Percentiles rank a stretch among this genome's conserved stretches.
These are phyloP conservation scores for Ogataea angusta DNA, from an alignment of 805 yeast genomes.

Conservation along the genomic window DNA sequence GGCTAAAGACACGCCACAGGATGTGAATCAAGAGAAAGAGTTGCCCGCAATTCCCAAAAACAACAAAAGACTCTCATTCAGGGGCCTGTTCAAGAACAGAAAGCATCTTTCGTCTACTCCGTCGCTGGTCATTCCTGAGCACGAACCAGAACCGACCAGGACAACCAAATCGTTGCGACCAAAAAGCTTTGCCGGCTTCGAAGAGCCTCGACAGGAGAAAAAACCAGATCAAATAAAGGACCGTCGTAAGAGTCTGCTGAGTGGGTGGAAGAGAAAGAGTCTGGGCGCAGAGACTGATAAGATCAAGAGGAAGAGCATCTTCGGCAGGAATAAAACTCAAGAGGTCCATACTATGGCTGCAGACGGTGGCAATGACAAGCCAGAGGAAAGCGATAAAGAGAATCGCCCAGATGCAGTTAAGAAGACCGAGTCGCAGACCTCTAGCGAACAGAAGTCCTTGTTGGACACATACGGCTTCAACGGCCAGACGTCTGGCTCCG, in stretches of 20 bases:
- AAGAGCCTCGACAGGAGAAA: conserved; percentile 4
- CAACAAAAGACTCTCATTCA: conserved; percentile 28
- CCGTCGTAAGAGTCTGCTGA: conserved; percentile 28
- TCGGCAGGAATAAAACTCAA: conserved; percentile 14
- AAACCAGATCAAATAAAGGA: conserved; percentile 16
- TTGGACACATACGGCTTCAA: conserved; percentile 25
- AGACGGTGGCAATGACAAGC: neutral
- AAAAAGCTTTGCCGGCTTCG: conserved; percentile 21
- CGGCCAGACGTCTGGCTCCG: conserved; percentile 1
- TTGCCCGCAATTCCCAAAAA: conserved; percentile 12
- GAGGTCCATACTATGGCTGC: neutral
- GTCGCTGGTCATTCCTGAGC: neutral
- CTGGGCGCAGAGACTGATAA: conserved; percentile 6
- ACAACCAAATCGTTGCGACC: conserved; percentile 13
- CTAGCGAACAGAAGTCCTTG: conserved; percentile 11
- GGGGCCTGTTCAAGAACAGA: conserved; percentile 27
- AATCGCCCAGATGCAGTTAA: neutral
- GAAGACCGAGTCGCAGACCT: neutral
- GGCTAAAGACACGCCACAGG: neutral
- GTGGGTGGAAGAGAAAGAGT: conserved; percentile 33
- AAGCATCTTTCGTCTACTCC: neutral
- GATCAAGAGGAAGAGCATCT: conserved; percentile 12
- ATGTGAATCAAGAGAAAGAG: neutral
- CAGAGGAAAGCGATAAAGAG: conserved; percentile 2
- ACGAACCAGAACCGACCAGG: neutral